Evolutionary conservation across 2,329 filamentous ascomycete genomes (phyloP), one percentile per base, ranked within the genome.

Genomic region (Ophiocordyceps robertsii): DNA sequence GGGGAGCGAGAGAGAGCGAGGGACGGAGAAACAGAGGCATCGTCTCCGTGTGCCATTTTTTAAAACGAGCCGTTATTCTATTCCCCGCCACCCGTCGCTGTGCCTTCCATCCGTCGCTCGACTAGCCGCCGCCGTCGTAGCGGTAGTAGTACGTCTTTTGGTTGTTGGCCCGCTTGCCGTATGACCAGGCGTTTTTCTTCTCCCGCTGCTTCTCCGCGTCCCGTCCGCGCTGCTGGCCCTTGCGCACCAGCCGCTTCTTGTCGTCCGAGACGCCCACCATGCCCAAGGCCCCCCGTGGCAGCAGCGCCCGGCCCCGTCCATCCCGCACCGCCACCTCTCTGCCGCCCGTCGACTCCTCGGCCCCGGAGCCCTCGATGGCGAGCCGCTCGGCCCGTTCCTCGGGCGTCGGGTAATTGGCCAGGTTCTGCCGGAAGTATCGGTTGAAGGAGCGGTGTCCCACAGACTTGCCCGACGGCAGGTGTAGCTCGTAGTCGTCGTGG

Each of bases 401-500:
- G 0, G 80, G 67, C 3, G 84, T 80, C 2, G 88, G 88, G 59
- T 95, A 82, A 60, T 78, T 84, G 62, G 83, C 80, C 37, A 98
- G 70, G 63, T 96, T 96, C 66, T 98, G 92, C 46, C 86, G 81
- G 67, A 80, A 98, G 65, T 96, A 96, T 51, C 76, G 80, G 56
- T 84, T 82, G 42, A 95, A 66, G 8, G 86, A 92, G 39, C 92
- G 79, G 60, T 98, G 92, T 33, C 92, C 92, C 32, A 93, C 88
- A 8, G 84, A 84, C 47, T 84, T 82, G 42, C 92, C 92, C 5
- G 84, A 87, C 2, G 92, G 92, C 12, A 98, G 76, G 56, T 98
- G 88, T 42, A 98, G 74, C 62, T 96, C 92, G 55, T 86, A 89
- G 37, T 98, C 92, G 53, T 93, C 86, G 56, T 93, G 81, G 60